Conservation (phyloP, 805 yeast species). For the Barnettozyma californica region DNA sequence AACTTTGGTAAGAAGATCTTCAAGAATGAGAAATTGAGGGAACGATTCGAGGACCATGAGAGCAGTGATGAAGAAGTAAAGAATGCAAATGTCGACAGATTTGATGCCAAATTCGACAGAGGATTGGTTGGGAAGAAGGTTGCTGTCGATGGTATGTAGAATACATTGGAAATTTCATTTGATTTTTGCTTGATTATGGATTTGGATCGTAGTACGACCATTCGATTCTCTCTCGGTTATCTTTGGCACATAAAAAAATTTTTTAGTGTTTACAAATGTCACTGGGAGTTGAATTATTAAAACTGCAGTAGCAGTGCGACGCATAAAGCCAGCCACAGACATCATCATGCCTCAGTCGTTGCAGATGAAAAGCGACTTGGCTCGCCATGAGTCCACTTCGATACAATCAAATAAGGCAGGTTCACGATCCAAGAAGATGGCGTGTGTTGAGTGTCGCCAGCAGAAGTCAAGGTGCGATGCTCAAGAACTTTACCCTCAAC, state of each 20-base stretch:
- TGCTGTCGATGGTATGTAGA: slow-evolving; percentile 15
- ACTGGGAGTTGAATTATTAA: no score
- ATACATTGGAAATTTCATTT: neutral
- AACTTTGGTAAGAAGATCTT: slow-evolving; percentile 17
- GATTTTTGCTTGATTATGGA: neutral
- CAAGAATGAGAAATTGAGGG: slow-evolving; percentile 18
- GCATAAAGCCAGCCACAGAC: neutral
- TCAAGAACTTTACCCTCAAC: slow-evolving; percentile 61
- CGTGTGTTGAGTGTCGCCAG: slow-evolving; percentile 95
- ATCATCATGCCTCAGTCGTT: neutral
- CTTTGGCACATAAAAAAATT: slow-evolving; percentile 1
- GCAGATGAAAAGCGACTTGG: neutral
- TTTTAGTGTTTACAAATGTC: neutral
- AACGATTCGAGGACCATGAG: slow-evolving; percentile 18
- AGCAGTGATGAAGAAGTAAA: slow-evolving; percentile 1
- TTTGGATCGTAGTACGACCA: neutral
- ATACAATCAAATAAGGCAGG: slow-evolving; percentile 2
- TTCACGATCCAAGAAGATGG: slow-evolving; percentile 48
- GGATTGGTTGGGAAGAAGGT: slow-evolving; percentile 36
- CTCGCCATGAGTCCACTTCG: neutral
- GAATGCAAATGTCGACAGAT: slow-evolving; percentile 19
- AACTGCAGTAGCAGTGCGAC: neutral
- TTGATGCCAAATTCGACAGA: slow-evolving; percentile 36
- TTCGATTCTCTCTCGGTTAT: neutral
- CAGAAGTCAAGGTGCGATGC: slow-evolving; percentile 93